A percentile compares a stretch with the other conserved stretches of the same genome.
These are phyloP conservation scores for Melampsora abietis-canadensis DNA, from an alignment of 1,284 basidiomycete species.

Conservation along the genomic window DNA sequence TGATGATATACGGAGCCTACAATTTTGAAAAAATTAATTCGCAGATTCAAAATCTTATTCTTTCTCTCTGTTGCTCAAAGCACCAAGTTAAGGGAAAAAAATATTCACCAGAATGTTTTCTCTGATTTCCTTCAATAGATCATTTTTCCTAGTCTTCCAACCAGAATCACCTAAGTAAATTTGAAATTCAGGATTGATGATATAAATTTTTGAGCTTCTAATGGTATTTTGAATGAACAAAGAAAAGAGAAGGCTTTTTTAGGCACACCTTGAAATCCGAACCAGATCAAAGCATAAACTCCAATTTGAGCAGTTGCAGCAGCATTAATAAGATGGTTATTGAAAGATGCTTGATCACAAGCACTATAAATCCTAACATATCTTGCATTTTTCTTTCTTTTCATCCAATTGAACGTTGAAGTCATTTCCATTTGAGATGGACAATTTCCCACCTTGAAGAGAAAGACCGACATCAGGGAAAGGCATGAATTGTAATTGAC, in stretches of 20 bases:
- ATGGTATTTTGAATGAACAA: too few species aligned
- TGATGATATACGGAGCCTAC: constrained; percentile 65
- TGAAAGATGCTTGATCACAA: constrained; percentile 59
- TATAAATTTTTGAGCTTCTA: too few species aligned
- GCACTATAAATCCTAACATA: constrained; percentile 69
- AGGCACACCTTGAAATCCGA: constrained; percentile 57
- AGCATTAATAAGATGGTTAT: constrained; percentile 62
- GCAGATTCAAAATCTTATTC: not conserved
- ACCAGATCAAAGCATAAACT: constrained; percentile 70
- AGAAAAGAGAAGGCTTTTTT: not conserved
- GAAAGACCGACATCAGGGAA: too few species aligned
- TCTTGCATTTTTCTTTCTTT: constrained; percentile 55
- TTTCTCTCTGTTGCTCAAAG: not conserved
- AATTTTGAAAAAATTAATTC: not conserved
- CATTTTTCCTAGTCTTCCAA: constrained; percentile 62
- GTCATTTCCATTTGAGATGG: not conserved
- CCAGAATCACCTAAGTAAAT: constrained; percentile 52
- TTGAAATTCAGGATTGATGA: not conserved
- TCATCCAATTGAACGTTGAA: constrained; percentile 7
- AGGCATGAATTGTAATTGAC: not conserved
- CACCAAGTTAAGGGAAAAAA: not conserved
- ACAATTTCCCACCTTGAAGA: constrained; percentile 2
- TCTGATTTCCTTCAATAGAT: constrained; percentile 61
- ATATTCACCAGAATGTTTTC: constrained; percentile 57
- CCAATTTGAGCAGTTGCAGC: constrained; percentile 67